Base-by-base conservation (phyloP, 352 stramenopile genomes). In the Phytophthora ramorum region DNA sequence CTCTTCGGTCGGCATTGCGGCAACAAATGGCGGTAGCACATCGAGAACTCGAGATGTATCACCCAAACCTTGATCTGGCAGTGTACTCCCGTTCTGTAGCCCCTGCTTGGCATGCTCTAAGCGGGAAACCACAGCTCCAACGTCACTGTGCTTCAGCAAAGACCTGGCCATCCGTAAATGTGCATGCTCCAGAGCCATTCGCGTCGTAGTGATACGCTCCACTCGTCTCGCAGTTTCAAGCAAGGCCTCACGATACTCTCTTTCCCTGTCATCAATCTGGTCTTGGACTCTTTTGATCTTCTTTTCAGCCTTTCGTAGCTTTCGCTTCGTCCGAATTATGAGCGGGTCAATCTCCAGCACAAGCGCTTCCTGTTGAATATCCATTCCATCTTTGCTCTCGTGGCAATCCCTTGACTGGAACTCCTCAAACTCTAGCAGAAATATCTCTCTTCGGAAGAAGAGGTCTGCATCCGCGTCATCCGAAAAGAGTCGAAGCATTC, bases 221-320 rank as follows among this genome's bases (percentile, higher is more conserved):
- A 83, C 65, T 1, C 22, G 41, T 24, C 58, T 66, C 4, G 12
- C 28, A 6, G 47, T 9, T 0, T 48, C 45, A n/a, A 68, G 55
- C 9, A 91, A 75, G 13, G 66, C 28, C 3, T 70, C 58, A 2
- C 76, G 71, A 61, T 81, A 74, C 1, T 8, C 28, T 26, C 60
- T 46, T 24, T 78, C 63, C 1, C 69, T 67, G 7, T 52, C 35
- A 10, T 73, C 56, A 0, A 92, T 52, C 16, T 74, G 59, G 0
- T 85, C 64, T 46, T 82, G 66, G 0, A 76, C 19, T 0, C 38
- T 8, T 17, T 64, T 79, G 10, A 70, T 44, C 47, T 90, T 89
- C 58, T 92, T 92, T 19, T 79, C 79, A 10, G 73, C 52, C 58
- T 79, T 85, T 24, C 81, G 79, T 20, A 81, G 56, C 56, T 90